A percentile compares a stretch with the other conserved stretches of the same genome.
Evolutionary conservation across 1,284 basidiomycete species (phyloP).

Genomic region (Chondrostereum purpureum): DNA sequence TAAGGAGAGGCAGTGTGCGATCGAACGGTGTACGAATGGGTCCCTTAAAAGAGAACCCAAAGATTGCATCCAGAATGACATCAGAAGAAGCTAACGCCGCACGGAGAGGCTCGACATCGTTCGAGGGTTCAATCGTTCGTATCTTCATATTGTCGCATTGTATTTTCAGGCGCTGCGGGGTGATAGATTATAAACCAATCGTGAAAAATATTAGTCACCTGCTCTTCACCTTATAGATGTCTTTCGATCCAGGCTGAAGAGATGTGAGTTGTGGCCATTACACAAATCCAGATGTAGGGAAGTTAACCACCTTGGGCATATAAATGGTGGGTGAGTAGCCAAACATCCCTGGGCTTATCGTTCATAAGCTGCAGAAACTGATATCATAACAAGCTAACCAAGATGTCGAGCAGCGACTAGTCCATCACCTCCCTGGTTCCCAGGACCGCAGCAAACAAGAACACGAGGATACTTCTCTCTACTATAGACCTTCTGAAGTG

Average conservation of each 20-base stretch:
- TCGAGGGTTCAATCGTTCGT: slow-evolving; percentile 49
- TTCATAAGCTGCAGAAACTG: background rate
- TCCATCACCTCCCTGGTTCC: slow-evolving; percentile 95
- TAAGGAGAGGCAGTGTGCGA: slow-evolving; percentile 62
- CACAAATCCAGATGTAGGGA: slow-evolving; percentile 10
- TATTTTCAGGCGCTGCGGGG: slow-evolving; percentile 63
- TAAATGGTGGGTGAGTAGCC: slow-evolving; percentile 82
- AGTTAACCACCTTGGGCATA: slow-evolving; percentile 80
- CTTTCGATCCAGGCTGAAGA: slow-evolving; percentile 74
- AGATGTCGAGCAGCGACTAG: slow-evolving; percentile 94
- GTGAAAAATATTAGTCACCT: background rate
- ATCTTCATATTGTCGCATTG: slow-evolving; percentile 90
- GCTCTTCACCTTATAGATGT: slow-evolving; percentile 75
- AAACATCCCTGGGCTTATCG: slow-evolving; percentile 78
- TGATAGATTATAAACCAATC: background rate
- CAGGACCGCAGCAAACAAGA: slow-evolving; percentile 92
- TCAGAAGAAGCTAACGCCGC: slow-evolving; percentile 61
- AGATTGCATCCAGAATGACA: slow-evolving; percentile 91
- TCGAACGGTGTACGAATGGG: slow-evolving; percentile 89
- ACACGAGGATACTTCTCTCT: slow-evolving; percentile 64
- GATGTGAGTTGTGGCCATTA: background rate
- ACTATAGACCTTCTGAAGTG: slow-evolving; percentile 72
- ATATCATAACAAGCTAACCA: slow-evolving; percentile 40
- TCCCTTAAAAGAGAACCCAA: slow-evolving; percentile 94
- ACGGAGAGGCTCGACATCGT: slow-evolving; percentile 42